These are phyloP conservation scores for Grosmannia serpens DNA, from an alignment of 2,329 filamentous ascomycete genomes.

Conservation along the genomic window DNA sequence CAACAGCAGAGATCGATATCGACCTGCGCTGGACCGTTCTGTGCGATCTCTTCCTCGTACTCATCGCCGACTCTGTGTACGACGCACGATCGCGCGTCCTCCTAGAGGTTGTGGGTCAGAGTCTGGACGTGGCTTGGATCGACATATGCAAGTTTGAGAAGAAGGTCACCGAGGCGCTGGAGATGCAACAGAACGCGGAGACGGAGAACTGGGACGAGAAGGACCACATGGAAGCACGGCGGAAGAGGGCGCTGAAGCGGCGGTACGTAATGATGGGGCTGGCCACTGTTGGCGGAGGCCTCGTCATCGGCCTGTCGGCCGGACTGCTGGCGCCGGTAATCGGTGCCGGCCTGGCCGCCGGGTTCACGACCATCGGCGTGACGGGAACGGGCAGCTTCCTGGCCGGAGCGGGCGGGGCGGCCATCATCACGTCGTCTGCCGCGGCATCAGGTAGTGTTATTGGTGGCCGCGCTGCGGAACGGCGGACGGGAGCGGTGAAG, in stretches of 20 bases:
- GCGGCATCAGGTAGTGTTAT: slow-evolving; percentile 81
- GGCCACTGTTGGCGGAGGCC: slow-evolving; percentile 85
- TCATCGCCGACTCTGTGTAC: slow-evolving; percentile 94
- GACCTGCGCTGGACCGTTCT: slow-evolving; percentile 95
- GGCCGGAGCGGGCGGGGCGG: slow-evolving; percentile 82
- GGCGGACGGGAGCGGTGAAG: slow-evolving; percentile 81
- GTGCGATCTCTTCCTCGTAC: slow-evolving; percentile 85
- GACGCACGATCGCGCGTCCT: slow-evolving; percentile 78
- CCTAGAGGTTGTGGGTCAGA: slow-evolving; percentile 69
- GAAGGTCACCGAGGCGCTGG: slow-evolving; percentile 86
- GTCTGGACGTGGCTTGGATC: slow-evolving; percentile 74
- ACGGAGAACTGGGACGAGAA: slow-evolving; percentile 98
- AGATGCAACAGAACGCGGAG: slow-evolving; percentile 91
- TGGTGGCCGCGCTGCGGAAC: slow-evolving; percentile 71
- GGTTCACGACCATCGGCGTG: slow-evolving; percentile 90
- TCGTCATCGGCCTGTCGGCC: slow-evolving; percentile 91
- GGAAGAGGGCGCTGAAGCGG: slow-evolving; percentile 69
- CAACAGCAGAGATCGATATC: slow-evolving; percentile 78
- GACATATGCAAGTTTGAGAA: slow-evolving; percentile 97
- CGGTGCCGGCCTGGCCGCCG: slow-evolving; percentile 83
- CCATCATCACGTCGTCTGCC: slow-evolving; percentile 83
- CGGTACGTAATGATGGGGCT: slow-evolving; percentile 93
- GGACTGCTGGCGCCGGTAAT: slow-evolving; percentile 88
- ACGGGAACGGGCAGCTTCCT: slow-evolving; percentile 81
- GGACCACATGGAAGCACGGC: slow-evolving; percentile 77